phyloP scores from a whole-genome alignment of 169 alveolate genomes.

The Theileria sp. region DNA sequence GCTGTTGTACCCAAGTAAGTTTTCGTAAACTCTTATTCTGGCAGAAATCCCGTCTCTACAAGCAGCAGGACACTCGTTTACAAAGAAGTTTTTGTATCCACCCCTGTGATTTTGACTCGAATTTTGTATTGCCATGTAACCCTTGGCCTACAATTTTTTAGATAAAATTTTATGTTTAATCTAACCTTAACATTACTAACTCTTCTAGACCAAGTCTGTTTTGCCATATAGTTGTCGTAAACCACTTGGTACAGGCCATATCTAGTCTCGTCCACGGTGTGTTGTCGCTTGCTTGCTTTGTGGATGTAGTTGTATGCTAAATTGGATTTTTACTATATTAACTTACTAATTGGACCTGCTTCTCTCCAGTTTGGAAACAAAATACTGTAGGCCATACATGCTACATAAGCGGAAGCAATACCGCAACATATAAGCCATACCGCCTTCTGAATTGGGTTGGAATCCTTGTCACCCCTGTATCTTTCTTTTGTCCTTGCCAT shows the following conservation, averaged over 20 bases:
- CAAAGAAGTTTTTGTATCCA: slow-evolving; percentile 39
- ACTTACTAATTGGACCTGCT: slow-evolving; percentile 58
- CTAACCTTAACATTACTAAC: slow-evolving; percentile 57
- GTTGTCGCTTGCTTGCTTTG: slow-evolving; percentile 57
- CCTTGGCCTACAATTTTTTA: slow-evolving; percentile 50
- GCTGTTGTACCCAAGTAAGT: slow-evolving; percentile 32
- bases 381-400: slow-evolving; percentile 23
- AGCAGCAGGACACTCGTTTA: slow-evolving; percentile 60
- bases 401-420: neutral
- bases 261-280: slow-evolving; percentile 45
- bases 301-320: slow-evolving; percentile 65
- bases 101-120: slow-evolving; percentile 48
- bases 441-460: slow-evolving; percentile 19
- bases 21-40: slow-evolving; percentile 51
- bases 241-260: slow-evolving; percentile 47
- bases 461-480: neutral
- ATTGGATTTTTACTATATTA: neutral
- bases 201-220: slow-evolving; percentile 44
- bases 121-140: slow-evolving; percentile 58
- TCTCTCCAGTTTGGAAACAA: slow-evolving; percentile 54
- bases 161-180: neutral
- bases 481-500: slow-evolving; percentile 9
- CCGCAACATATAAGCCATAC: slow-evolving; percentile 16
- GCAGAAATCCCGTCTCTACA: slow-evolving; percentile 53
- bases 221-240: slow-evolving; percentile 41